Evolutionary conservation across 257 asterid species (phyloP), one percentile per base, ranked within the genome.

Genomic region (Penstemon eatonii): DNA sequence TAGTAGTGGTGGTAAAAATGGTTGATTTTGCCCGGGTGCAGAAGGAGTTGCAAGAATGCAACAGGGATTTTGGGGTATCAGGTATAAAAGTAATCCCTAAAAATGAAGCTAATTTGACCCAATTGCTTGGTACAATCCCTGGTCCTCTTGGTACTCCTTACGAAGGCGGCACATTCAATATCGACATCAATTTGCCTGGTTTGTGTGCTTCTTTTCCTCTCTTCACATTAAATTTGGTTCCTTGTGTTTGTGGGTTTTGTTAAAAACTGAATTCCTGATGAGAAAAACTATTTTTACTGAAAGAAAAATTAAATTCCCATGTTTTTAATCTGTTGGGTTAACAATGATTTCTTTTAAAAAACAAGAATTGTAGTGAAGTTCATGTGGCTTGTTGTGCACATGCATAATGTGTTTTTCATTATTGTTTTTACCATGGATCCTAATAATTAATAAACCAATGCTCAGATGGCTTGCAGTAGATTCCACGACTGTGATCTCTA

Each of bases 121-220:
- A 84, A 25, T 70, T 92, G 86, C 77, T 80, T 18, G 98, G 98
- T 44, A 84, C 95, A 58, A 86, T 92, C 60, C 92, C 96, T 40
- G 98, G 98, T 61, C 98, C 98, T 39, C 50, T 63, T 37, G 98
- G 91, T 55, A 92, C 98, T 41, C 98, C 96, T 4, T 92, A 92
- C 19, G 96, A 92, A 79, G 98, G 96, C 40, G 98, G 98, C 49
- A 67, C 78, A 60, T 92, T 92, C 91, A 87, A 86, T 75, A 92
- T 92, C 79, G 96, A 92, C 75, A 89, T 92, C 65, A 81, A 78
- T 78, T 79, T 92, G 67, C 82, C 96, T 36, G 92, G 98, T 92
- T 74, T 7, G 52, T 3, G 18, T 25, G 33, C 54, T 50, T 33
- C 4, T 58, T 38, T 50, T 50, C 6, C 4, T 41, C 0, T 50